Percentiles rank a stretch among this genome's conserved stretches.
These are phyloP conservation scores for Dendrocalamus sinicus DNA, from an alignment of 176 grass and related monocot genomes.

Conservation along the genomic window DNA sequence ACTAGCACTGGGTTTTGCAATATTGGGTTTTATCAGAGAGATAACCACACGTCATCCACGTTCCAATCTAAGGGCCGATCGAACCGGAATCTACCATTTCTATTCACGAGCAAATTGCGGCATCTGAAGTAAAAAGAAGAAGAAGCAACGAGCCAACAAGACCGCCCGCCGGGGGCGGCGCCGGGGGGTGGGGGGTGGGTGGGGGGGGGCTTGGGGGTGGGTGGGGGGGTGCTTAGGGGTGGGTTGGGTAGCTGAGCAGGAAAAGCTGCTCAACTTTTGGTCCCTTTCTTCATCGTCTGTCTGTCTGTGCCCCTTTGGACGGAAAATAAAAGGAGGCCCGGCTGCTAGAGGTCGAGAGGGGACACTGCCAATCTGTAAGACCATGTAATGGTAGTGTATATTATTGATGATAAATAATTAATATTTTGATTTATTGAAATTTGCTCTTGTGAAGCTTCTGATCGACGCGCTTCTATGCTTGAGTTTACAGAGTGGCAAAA, in stretches of 20 bases:
- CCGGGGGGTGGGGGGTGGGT: too few species aligned
- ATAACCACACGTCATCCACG: background rate
- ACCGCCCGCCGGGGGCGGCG: background rate
- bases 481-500: too few species aligned
- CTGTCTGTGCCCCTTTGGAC: slow-evolving; percentile 11
- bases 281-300: slow-evolving; percentile 2
- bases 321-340: background rate
- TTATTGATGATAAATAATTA: too few species aligned
- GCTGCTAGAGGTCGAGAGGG: too few species aligned
- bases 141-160: background rate
- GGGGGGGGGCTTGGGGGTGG: too few species aligned
- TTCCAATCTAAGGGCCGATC: background rate
- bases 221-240: too few species aligned
- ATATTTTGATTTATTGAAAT: too few species aligned
- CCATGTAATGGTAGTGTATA: too few species aligned
- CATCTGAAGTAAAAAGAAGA: background rate
- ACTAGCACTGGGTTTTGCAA: background rate
- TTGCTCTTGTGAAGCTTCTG: too few species aligned
- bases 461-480: too few species aligned
- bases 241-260: background rate
- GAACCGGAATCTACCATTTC: background rate
- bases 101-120: background rate
- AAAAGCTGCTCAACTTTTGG: slow-evolving; percentile 6
- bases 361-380: background rate
- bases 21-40: background rate